phyloP scores from a whole-genome alignment of 2,329 filamentous ascomycete genomes.

The Septoria petroselini region DNA sequence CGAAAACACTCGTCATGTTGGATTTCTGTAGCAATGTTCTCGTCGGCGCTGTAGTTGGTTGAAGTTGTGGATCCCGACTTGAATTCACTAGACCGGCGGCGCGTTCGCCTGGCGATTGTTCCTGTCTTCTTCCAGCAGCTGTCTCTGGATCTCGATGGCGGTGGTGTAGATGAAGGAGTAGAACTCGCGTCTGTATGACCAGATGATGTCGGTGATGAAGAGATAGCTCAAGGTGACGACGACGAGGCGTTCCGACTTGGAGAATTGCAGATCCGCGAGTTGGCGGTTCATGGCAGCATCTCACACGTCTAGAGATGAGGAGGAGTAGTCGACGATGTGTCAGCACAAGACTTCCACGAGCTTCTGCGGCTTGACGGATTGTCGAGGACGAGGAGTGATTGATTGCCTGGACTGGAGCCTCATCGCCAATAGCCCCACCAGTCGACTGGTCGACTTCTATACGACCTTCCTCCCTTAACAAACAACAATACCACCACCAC shows the following conservation, averaged over 20 bases:
- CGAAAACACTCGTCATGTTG: slow-evolving; percentile 75
- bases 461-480: slow-evolving; percentile 7
- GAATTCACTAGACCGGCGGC: slow-evolving; percentile 6
- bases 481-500: slow-evolving; percentile 9
- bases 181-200: slow-evolving; percentile 28
- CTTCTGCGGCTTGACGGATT: too few relatives aligned
- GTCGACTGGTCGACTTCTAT: not conserved
- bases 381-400: too few relatives aligned
- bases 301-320: not conserved
- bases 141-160: slow-evolving; percentile 22
- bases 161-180: slow-evolving; percentile 26
- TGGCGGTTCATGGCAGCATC: slow-evolving; percentile 6
- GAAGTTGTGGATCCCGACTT: too few relatives aligned
- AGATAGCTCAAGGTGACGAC: slow-evolving; percentile 37
- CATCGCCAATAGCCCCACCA: slow-evolving; percentile 6
- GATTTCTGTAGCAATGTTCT: not conserved
- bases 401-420: too few relatives aligned
- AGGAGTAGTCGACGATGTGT: not conserved
- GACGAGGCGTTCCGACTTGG: slow-evolving; percentile 37
- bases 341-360: slow-evolving; percentile 1
- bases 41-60: too few relatives aligned
- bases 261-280: slow-evolving; percentile 35
- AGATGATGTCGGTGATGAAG: slow-evolving; percentile 34
- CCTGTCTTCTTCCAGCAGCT: slow-evolving; percentile 24
- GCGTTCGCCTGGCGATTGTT: slow-evolving; percentile 9